phyloP scores from a whole-genome alignment of 2,329 filamentous ascomycete species.

The Ophiostoma tasmaniense region DNA sequence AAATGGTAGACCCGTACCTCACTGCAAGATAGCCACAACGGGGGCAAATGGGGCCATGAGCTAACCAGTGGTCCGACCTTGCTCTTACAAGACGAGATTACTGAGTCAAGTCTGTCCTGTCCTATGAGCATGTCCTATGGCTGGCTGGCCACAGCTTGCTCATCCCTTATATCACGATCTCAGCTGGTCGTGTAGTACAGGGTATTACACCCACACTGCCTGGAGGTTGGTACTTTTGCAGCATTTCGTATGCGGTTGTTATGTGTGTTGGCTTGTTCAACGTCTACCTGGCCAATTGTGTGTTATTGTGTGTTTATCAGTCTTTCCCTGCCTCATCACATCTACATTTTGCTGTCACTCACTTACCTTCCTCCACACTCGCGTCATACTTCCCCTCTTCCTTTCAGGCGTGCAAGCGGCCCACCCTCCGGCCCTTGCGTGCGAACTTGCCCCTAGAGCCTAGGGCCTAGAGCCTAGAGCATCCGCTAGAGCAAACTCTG shows the following conservation, averaged over 20 bases:
- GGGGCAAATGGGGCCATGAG: neutral
- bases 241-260: neutral
- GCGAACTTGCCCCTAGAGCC: neutral
- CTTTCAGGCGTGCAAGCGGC: neutral
- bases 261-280: neutral
- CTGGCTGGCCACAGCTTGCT: too few relatives aligned
- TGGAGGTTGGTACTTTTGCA: neutral
- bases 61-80: neutral
- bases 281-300: too few relatives aligned
- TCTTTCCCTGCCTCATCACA: neutral
- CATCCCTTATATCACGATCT: too few relatives aligned
- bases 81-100: too few relatives aligned
- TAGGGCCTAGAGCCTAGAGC: neutral
- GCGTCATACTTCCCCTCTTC: constrained; percentile 1
- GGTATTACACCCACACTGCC: neutral
- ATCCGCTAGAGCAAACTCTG: constrained; percentile 7
- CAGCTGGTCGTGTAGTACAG: neutral
- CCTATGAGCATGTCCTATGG: too few relatives aligned
- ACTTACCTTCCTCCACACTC: neutral
- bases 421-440: neutral
- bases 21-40: neutral
- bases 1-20: neutral
- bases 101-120: too few relatives aligned
- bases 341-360: neutral
- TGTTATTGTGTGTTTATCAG: neutral